Evolutionary conservation across 805 yeast genomes (phyloP), one percentile per base, ranked within the genome.

Genomic region (Saccharomycopsis fibuligera): DNA sequence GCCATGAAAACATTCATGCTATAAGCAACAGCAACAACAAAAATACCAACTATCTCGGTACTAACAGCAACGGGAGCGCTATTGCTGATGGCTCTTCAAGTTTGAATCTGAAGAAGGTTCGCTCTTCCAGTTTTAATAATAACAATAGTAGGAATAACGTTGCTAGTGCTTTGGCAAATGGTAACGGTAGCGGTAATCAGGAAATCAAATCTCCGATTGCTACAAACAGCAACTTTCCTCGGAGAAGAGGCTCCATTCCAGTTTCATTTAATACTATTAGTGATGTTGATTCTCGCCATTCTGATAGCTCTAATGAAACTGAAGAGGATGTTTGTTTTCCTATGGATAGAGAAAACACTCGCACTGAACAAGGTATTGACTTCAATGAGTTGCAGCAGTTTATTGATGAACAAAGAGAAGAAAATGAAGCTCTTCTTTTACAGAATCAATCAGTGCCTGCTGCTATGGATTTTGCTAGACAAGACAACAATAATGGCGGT

Each of bases 321-420:
- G 98, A 91, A 60, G 96, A 88, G 62, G 98, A 91, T 42, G 45
- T 42, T 12, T 42, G 45, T 36, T 42, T 42, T 19, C 45, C 45
- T 17, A 30, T 42, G 29, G 45, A 42, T 33, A 30, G 35, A 22
- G 98, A 2, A 83, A 88, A 87, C 68, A 79, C 44, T 81, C 86
- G 3, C 83, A 83, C 52, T 49, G 51, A 36, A 47, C n/a, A n/a
- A 16, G 96, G 96, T 16, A 86, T 93, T 56, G 96, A 91, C 65
- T 88, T 91, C 59, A 88, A 81, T 59, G 97, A 89, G 60, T 76
- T 91, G 56, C 96, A 87, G 50, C 93, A 85, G 57, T 87, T 84
- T 60, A 79, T 84, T 39, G 70, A 71, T 46, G 83, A 78, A 48
- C 81, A 78, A 56, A 67, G 80, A 51, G 76, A 71, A 50, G 76